phyloP scores from a whole-genome alignment of 2,329 filamentous ascomycete species.

The Aspergillus neotritici region DNA sequence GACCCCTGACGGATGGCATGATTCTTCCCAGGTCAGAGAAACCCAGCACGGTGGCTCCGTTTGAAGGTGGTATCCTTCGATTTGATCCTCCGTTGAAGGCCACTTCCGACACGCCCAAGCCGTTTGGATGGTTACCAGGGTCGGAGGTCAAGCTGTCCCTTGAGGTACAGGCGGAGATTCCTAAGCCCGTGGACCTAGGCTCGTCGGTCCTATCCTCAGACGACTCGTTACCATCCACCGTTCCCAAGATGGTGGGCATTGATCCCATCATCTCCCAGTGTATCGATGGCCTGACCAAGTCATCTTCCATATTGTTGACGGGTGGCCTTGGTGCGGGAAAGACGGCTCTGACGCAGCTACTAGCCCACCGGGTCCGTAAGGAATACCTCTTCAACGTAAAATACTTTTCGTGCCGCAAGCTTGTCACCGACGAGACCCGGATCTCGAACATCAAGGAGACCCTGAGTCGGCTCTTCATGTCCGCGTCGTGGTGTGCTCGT shows the following conservation, averaged over 20 bases:
- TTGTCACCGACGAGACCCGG: slow-evolving; percentile 86
- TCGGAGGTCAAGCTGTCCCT: slow-evolving; percentile 68
- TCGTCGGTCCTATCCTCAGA: slow-evolving; percentile 43
- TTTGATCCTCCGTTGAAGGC: slow-evolving; percentile 58
- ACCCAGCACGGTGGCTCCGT: slow-evolving; percentile 53
- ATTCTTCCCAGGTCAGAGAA: slow-evolving; percentile 60
- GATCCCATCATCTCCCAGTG: slow-evolving; percentile 69
- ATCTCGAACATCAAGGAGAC: slow-evolving; percentile 89
- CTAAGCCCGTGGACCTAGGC: slow-evolving; percentile 53
- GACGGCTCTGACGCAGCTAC: slow-evolving; percentile 68
- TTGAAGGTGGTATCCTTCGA: slow-evolving; percentile 77
- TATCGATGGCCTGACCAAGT: slow-evolving; percentile 69
- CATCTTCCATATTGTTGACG: slow-evolving; percentile 83
- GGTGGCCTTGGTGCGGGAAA: slow-evolving; percentile 89
- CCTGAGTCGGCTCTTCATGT: slow-evolving; percentile 75
- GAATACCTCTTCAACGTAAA: slow-evolving; percentile 73
- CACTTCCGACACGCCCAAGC: slow-evolving; percentile 26
- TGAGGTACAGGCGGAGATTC: slow-evolving; percentile 69
- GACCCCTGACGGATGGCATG: slow-evolving; percentile 84
- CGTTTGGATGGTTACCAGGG: slow-evolving; percentile 64
- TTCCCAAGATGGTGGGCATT: slow-evolving; percentile 72
- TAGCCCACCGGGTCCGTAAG: slow-evolving; percentile 67
- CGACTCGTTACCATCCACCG: slow-evolving; percentile 49
- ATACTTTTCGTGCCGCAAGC: slow-evolving; percentile 79
- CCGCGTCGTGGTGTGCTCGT: slow-evolving; percentile 83